Conservation (phyloP, 768 basidiomycete species). For the Phanerochaete carnosa region DNA sequence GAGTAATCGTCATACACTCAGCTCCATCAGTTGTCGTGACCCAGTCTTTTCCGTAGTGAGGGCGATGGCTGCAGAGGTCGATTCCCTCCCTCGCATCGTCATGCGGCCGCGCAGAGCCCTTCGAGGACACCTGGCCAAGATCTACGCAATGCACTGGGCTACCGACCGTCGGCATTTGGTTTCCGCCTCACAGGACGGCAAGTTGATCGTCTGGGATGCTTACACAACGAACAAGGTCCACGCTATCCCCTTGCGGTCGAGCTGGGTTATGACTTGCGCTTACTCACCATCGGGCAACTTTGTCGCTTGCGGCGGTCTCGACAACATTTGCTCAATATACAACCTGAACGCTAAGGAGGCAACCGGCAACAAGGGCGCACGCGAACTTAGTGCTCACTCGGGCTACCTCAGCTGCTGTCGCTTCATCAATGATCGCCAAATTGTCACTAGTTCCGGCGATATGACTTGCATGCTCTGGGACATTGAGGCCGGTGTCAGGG, state of each 20-base stretch:
- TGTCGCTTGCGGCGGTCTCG: slow-evolving; percentile 97
- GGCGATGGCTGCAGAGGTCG: slow-evolving; percentile 97
- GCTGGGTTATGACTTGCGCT: slow-evolving; percentile 99
- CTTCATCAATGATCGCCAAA: slow-evolving; percentile 98
- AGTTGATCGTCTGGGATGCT: slow-evolving; percentile 99
- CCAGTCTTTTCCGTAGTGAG: slow-evolving; percentile 57
- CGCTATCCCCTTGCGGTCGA: slow-evolving; percentile 94
- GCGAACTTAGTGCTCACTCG: slow-evolving; percentile 95
- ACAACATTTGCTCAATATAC: slow-evolving; percentile 99
- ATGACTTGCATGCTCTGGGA: slow-evolving; percentile 99
- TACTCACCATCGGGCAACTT: slow-evolving; percentile 97
- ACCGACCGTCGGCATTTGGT: slow-evolving; percentile 96
- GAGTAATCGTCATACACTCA: slow-evolving; percentile 35
- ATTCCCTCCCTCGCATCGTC: slow-evolving; percentile 91
- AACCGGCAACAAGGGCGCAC: slow-evolving; percentile 79
- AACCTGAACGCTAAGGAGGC: slow-evolving; percentile 82
- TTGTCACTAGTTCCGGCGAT: slow-evolving; percentile 95
- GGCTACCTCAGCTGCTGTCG: slow-evolving; percentile 98
- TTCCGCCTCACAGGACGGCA: slow-evolving; percentile 99
- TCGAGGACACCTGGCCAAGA: slow-evolving; percentile 97
- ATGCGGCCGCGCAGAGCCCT: slow-evolving; percentile 96
- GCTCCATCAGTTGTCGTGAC: slow-evolving; percentile 9
- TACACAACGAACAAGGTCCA: slow-evolving; percentile 99
- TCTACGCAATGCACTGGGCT: slow-evolving; percentile 99
- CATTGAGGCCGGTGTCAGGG: slow-evolving; percentile 94